A percentile compares a stretch with the other conserved stretches of the same genome.
Conservation (phyloP, 129 eudicot genomes). For the Arctium minus region DNA sequence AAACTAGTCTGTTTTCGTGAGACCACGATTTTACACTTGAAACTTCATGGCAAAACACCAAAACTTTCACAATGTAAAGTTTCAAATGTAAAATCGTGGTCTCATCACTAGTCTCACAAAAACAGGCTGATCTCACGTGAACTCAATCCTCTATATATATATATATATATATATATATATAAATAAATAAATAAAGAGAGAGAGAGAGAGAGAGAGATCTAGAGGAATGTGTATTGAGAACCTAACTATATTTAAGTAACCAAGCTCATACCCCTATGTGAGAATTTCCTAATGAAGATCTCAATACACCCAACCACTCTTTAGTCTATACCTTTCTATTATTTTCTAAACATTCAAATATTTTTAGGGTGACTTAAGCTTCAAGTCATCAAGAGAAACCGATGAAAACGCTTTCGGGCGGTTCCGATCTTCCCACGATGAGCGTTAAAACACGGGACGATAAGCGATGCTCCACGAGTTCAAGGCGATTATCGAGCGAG, state of each 20-base stretch:
- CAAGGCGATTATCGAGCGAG: conserved; percentile 28
- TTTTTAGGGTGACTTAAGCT: conserved; percentile 16
- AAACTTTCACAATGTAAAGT: too few species aligned
- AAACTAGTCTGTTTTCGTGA: too few species aligned
- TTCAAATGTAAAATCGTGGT: too few species aligned
- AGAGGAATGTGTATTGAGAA: conserved; percentile 34
- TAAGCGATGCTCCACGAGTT: not conserved
- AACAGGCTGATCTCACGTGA: too few species aligned
- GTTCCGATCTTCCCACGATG: conserved; percentile 27
- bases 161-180: not conserved
- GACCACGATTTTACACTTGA: too few species aligned
- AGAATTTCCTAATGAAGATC: conserved; percentile 23
- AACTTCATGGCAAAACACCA: too few species aligned
- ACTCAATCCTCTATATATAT: not conserved
- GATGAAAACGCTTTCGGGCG: conserved; percentile 18
- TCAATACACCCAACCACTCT: conserved; percentile 13
- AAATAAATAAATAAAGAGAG: not conserved
- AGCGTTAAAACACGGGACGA: conserved; percentile 27
- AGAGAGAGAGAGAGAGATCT: not conserved
- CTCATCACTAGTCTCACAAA: too few species aligned
- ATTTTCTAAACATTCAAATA: conserved; percentile 16
- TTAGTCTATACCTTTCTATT: conserved; percentile 18
- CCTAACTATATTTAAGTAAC: conserved; percentile 31
- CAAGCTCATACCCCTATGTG: conserved; percentile 17
- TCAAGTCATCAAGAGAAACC: not conserved